Base-by-base conservation (phyloP, 192 early-diverging fungal species). In the Phlyctochytrium bullatum region DNA sequence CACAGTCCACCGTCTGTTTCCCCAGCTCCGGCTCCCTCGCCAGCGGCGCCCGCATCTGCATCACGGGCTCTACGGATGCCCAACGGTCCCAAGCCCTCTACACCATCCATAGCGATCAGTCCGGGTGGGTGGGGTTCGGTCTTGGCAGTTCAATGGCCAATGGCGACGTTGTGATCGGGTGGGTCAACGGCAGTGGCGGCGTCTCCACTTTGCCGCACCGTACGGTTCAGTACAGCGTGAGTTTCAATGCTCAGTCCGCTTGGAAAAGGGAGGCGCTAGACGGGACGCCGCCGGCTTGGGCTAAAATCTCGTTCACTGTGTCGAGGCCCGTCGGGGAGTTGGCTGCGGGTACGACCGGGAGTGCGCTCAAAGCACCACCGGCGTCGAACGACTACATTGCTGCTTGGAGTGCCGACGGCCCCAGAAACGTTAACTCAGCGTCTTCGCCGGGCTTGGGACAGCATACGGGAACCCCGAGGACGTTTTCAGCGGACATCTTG, bases 51-150 rank as follows among this genome's bases (percentile, higher is more conserved):
- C 16, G 52, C 52, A 33, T 50, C 34, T 34, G 16, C 30, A 54
- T 34, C 50, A 40, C 29, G 16, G 31, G 28, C 25, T 40, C 59
- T 29, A 63, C 51, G 28, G 17, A 63, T 24, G 36, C 60, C 61
- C 25, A 31, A 20, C 20, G 30, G 4, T 29, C 25, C 24, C 52
- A 10, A 14, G 29, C 31, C 62, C 24, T 36, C 52, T 61, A 3
- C 50, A 62, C 32, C 47, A 62, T 32, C 33, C 61, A 10, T 4
- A n/a, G n/a, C 30, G 20, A n/a, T 17, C 17, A 14, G 16, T n/a
- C n/a, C 1, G 68, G 68, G 24, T 69, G 68, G 68, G 68, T 34
- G 24, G 68, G 59, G 24, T 3, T 69, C 29, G 68, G 68, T n/a
- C 36, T 63, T 0, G 68, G 68, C 31, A 29, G 17, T 14, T 28